Conservation (phyloP, 768 basidiomycete genomes). For the Cystofilobasidium ferigula region DNA sequence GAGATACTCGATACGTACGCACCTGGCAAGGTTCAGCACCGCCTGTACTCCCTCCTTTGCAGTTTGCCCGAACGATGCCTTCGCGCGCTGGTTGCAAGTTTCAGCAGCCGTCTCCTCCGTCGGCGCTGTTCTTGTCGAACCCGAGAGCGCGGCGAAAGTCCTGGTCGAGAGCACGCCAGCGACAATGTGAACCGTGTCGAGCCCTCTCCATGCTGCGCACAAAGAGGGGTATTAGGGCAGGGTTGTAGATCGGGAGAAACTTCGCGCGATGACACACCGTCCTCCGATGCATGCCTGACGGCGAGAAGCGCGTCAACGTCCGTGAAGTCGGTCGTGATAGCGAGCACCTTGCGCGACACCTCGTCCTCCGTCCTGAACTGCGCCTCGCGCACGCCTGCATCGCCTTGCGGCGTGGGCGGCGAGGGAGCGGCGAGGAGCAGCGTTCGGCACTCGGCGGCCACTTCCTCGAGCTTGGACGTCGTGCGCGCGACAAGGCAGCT, state of each 20-base stretch:
- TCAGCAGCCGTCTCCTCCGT: neutral
- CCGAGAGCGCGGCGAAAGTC: conserved; percentile 62
- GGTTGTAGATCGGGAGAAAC: neutral
- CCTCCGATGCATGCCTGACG: conserved; percentile 47
- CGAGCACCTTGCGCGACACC: conserved; percentile 40
- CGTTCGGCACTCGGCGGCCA: conserved; percentile 50
- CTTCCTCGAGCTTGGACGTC: conserved; percentile 47
- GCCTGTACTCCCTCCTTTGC: conserved; percentile 50
- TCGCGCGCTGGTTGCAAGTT: neutral
- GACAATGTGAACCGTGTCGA: conserved; percentile 70
- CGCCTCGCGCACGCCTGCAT: too few species aligned
- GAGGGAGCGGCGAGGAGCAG: conserved; percentile 27
- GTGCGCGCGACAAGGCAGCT: conserved; percentile 63
- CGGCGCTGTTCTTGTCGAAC: conserved; percentile 29
- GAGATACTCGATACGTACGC: conserved; percentile 39
- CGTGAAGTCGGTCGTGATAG: conserved; percentile 54
- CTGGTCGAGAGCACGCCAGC: conserved; percentile 76
- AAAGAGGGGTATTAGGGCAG: neutral
- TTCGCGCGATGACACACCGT: conserved; percentile 43
- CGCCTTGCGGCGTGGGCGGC: too few species aligned
- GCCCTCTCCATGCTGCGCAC: conserved; percentile 40
- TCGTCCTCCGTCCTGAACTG: neutral
- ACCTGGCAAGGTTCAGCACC: conserved; percentile 49
- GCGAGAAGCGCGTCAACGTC: conserved; percentile 56
- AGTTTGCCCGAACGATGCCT: conserved; percentile 34